phyloP scores from a whole-genome alignment of 1,139 yeast species.

The Lodderomyces theae region DNA sequence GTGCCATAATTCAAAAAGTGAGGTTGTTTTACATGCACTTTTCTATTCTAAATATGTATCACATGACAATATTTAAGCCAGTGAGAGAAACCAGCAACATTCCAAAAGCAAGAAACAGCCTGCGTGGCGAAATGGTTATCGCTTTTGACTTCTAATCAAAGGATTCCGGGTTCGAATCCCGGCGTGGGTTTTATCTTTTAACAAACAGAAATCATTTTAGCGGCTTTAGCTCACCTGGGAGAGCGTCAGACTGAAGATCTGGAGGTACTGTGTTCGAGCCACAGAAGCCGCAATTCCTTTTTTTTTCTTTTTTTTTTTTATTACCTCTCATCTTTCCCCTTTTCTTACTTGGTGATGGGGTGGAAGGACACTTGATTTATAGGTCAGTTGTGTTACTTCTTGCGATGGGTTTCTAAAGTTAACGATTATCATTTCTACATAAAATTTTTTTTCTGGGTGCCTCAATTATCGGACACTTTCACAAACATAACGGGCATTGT shows the following conservation, averaged over 20 bases:
- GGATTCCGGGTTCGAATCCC: conserved; percentile 51
- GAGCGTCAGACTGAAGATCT: conserved; percentile 58
- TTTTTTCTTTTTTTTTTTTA: conserved; percentile 7
- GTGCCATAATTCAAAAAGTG: too few species aligned
- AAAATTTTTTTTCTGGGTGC: too few species aligned
- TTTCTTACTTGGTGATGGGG: too few species aligned
- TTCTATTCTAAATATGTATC: background rate
- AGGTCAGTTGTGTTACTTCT: too few species aligned
- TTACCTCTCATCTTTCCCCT: too few species aligned
- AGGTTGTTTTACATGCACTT: background rate
- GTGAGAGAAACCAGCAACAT: background rate
- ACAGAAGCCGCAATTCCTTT: conserved; percentile 42
- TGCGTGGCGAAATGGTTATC: conserved; percentile 51
- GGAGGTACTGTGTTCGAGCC: conserved; percentile 60
- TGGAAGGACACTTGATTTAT: too few species aligned
- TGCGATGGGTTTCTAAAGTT: too few species aligned
- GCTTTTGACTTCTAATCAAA: conserved; percentile 50
- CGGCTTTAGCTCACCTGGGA: conserved; percentile 56
- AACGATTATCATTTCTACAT: too few species aligned
- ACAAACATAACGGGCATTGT: too few species aligned
- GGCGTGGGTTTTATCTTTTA: conserved; percentile 35
- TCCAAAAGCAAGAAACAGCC: conserved; percentile 19
- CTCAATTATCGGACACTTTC: background rate
- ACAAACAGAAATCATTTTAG: conserved; percentile 10
- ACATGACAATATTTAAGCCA: background rate